These are phyloP conservation scores for Helotiales sp. DNA, from an alignment of 2,329 filamentous ascomycete species.

Conservation along the genomic window DNA sequence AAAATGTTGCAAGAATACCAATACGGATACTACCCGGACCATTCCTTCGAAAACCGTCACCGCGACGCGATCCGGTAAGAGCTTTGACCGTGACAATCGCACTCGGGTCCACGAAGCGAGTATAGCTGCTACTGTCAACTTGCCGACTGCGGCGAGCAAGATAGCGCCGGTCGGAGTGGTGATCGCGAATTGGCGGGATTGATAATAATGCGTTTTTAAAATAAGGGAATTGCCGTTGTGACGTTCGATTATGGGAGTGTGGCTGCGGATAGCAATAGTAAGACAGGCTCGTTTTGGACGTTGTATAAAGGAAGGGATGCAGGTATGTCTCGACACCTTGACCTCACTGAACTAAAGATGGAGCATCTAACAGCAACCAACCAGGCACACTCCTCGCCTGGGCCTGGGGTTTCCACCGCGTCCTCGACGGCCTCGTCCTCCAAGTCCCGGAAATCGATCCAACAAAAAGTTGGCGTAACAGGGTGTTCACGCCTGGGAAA, in stretches of 20 bases:
- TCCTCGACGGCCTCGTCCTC: constrained; percentile 44
- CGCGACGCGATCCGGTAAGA: constrained; percentile 52
- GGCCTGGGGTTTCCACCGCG: constrained; percentile 48
- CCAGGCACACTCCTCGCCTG: constrained; percentile 45
- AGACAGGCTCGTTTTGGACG: constrained; percentile 56
- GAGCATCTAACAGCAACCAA: not conserved
- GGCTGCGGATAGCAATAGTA: constrained; percentile 54
- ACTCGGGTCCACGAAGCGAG: constrained; percentile 50
- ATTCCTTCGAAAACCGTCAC: constrained; percentile 52
- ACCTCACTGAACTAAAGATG: no score
- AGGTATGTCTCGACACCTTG: constrained; percentile 47
- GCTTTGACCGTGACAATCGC: constrained; percentile 50
- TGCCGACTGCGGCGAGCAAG: constrained; percentile 46
- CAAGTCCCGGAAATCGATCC: constrained; percentile 46
- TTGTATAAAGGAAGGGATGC: constrained; percentile 55
- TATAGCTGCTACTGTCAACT: constrained; percentile 50
- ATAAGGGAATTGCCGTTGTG: constrained; percentile 54
- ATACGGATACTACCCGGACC: constrained; percentile 57
- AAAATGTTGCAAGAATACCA: constrained; percentile 56
- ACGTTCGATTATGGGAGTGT: constrained; percentile 55
- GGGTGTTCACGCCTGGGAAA: constrained; percentile 46
- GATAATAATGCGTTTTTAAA: constrained; percentile 52
- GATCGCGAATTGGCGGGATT: constrained; percentile 57
- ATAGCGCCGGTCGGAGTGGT: constrained; percentile 45
- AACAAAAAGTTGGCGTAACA: constrained; percentile 43